Conservation (phyloP, 192 early-diverging fungal species). For the Backusella luteola region DNA sequence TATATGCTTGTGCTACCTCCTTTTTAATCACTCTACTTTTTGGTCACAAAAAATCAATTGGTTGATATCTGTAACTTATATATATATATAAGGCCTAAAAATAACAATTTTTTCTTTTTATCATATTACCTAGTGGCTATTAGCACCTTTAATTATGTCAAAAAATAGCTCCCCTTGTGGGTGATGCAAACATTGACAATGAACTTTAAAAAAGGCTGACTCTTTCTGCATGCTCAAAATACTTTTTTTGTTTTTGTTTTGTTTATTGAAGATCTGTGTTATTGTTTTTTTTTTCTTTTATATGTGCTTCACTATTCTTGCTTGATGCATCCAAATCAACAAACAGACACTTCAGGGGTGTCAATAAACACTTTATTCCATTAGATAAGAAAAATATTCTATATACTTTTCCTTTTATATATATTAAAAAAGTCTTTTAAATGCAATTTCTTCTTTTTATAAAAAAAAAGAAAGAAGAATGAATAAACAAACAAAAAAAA, state of each 20-base stretch:
- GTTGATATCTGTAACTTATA: neutral
- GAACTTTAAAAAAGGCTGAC: neutral
- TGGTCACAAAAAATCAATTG: constrained; percentile 1
- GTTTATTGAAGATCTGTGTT: neutral
- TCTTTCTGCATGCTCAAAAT: neutral
- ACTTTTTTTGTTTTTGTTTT: neutral
- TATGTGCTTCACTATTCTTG: neutral
- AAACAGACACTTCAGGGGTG: neutral
- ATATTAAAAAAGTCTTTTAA: neutral
- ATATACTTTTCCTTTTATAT: neutral
- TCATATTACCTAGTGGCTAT: neutral
- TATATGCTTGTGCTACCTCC: neutral
- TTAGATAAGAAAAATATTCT: neutral
- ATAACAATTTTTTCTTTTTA: neutral
- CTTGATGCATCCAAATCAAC: neutral
- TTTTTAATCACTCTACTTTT: constrained; percentile 4
- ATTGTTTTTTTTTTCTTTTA: neutral
- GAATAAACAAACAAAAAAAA: neutral
- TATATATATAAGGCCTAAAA: neutral
- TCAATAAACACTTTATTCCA: neutral
- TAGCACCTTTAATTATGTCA: neutral
- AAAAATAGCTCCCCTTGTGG: neutral
- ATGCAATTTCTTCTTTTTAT: neutral
- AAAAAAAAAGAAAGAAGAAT: neutral
- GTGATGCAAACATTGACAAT: constrained; percentile 4